Evolutionary conservation across 1,284 basidiomycete genomes (phyloP), one percentile per base, ranked within the genome.

Genomic region (Tilletia caries): DNA sequence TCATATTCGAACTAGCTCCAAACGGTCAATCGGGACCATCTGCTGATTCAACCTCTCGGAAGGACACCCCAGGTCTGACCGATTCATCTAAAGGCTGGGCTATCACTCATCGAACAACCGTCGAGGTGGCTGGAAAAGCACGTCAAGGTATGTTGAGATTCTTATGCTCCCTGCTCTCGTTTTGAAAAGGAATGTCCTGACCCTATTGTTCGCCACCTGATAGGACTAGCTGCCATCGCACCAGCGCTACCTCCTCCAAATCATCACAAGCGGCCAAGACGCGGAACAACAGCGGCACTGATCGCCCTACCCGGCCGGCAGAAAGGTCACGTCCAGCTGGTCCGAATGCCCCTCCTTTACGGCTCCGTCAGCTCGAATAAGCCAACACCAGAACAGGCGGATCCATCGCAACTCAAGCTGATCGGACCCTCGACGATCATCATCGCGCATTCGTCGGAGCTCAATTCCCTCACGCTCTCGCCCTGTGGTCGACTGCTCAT

Each of bases 301-400:
- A 69, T 79, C 23, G 76, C 76, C 4, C 29, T 80, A 3, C 73
- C 78, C 2, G 79, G 79, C 3, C 68, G 76, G 15, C 78, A 80
- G 44, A 74, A 73, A 54, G 79, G 79, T 0, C 79, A 79, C 46
- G 75, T 80, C 2, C 79, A 80, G 70, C 69, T 79, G 12, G 37
- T 78, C 18, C 58, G 64, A 13, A 44, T 79, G 34, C 62, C 70
- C 10, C 15, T 71, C 12, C n/a, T 41, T 10, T 29, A 20, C 6
- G 44, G 33, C 44, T 15, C 37, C 32, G 5, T 27, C 8, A 3
- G 25, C 3, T 3, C 10, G 6, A 27, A 12, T n/a, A 12, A 34
- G n/a, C n/a, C 41, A 2, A 2, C 41, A 4, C 23, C 29, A 29
- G 29, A 29, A 2, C 52, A 58, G 6, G 5, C 27, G 29, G 58